A percentile compares a stretch with the other conserved stretches of the same genome.
phyloP scores from a whole-genome alignment of 805 yeast genomes.

The Jamesozyma rosinii region DNA sequence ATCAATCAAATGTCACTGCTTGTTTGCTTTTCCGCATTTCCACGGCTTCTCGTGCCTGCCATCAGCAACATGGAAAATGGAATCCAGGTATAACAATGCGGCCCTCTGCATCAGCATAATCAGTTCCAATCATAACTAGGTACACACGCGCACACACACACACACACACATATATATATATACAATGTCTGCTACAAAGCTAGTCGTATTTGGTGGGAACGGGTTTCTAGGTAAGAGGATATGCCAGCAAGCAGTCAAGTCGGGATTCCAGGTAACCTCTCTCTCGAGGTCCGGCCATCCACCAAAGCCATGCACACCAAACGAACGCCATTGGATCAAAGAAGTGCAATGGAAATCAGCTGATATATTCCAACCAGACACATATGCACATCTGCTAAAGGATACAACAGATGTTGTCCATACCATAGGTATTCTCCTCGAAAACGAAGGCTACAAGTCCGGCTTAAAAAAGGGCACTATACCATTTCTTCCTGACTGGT shows the following conservation, averaged over 20 bases:
- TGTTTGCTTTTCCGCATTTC: no score
- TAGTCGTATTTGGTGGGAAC: conserved; percentile 77
- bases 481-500: conserved; percentile 40
- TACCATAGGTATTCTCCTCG: conserved; percentile 68
- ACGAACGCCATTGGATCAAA: conserved; percentile 39
- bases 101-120: no score
- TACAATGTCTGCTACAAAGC: conserved; percentile 13
- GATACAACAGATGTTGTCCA: conserved; percentile 58
- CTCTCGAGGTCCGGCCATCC: conserved; percentile 56
- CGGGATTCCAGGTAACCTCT: conserved; percentile 61
- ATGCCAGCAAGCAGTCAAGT: conserved; percentile 54
- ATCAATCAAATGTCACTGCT: no score
- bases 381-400: conserved; percentile 33
- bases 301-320: conserved; percentile 29
- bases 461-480: conserved; percentile 10
- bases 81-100: no score
- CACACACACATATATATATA: no score
- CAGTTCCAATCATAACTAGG: no score
- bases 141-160: no score
- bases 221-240: conserved; percentile 73
- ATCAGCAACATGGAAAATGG: no score
- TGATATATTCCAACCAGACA: conserved; percentile 54
- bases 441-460: conserved; percentile 58
- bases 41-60: no score
- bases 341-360: conserved; percentile 60